A percentile compares a stretch with the other conserved stretches of the same genome.
Evolutionary conservation across 805 yeast species (phyloP).

Genomic region (Cyberlindnera amylophila): DNA sequence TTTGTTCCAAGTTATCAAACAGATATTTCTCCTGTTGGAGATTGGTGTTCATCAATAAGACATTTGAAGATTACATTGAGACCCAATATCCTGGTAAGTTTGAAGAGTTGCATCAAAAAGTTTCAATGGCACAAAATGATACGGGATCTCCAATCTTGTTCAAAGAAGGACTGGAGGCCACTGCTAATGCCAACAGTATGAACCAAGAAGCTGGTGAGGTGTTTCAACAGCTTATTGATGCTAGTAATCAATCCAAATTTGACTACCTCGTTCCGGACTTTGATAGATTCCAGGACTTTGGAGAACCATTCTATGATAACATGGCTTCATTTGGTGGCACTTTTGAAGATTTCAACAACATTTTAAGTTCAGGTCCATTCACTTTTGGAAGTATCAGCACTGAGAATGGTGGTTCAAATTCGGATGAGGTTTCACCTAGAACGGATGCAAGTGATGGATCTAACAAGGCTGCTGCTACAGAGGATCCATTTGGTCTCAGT

Average conservation of each 20-base stretch:
- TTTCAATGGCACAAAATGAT: conserved; percentile 2
- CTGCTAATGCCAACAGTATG: conserved; percentile 1
- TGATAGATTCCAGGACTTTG: conserved; percentile 16
- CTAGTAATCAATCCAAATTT: conserved; percentile 24
- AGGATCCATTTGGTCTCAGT: not conserved
- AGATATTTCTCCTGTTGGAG: conserved; percentile 30
- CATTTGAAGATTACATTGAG: conserved; percentile 23
- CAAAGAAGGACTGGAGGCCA: not conserved
- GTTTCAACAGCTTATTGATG: conserved; percentile 27
- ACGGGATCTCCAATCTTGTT: conserved; percentile 1
- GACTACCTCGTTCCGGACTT: conserved; percentile 29
- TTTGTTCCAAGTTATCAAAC: conserved; percentile 18
- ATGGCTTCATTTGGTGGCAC: not conserved
- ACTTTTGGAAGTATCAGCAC: conserved; percentile 9
- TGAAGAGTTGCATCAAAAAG: conserved; percentile 8
- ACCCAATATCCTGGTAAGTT: conserved; percentile 19
- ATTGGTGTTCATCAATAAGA: conserved; percentile 18
- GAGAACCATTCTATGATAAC: conserved; percentile 25
- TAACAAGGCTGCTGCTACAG: conserved; percentile 1
- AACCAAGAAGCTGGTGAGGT: conserved; percentile 7
- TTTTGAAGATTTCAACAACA: conserved; percentile 1
- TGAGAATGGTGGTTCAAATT: conserved; percentile 4
- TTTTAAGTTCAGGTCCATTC: not conserved
- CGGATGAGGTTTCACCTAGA: conserved; percentile 21
- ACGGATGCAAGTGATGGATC: conserved; percentile 12